Conservation (phyloP, 1,284 basidiomycete species). For the Rhodotorula sp. region DNA sequence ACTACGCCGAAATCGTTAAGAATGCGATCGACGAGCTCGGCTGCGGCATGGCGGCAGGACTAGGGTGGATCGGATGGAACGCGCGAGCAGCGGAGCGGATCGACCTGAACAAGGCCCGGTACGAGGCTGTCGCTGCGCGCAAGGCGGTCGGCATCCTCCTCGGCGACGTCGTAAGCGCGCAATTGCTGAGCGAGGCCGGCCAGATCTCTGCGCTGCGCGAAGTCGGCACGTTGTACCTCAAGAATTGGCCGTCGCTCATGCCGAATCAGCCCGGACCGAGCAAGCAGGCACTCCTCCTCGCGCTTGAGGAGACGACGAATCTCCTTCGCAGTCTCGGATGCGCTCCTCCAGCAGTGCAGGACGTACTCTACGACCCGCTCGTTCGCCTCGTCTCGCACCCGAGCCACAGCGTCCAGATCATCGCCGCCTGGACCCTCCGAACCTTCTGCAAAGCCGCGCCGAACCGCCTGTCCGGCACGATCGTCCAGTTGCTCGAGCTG, state of each 20-base stretch:
- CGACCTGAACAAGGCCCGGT: constrained; percentile 54
- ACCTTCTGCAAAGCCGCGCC: constrained; percentile 89
- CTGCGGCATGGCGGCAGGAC: constrained; percentile 54
- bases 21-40: constrained; percentile 71
- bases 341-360: constrained; percentile 83
- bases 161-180: constrained; percentile 78
- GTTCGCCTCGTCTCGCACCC: constrained; percentile 83
- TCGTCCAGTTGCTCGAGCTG: constrained; percentile 70
- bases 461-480: constrained; percentile 72
- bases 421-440: constrained; percentile 80
- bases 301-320: constrained; percentile 78
- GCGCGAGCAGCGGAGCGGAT: constrained; percentile 28
- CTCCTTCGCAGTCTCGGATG: constrained; percentile 87
- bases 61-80: constrained; percentile 37
- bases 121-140: constrained; percentile 72
- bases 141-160: constrained; percentile 74
- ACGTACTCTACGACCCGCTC: constrained; percentile 81
- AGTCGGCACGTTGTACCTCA: constrained; percentile 73
- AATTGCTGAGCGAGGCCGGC: constrained; percentile 86
- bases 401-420: constrained; percentile 78
- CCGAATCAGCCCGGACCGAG: constrained; percentile 74
- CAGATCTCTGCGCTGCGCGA: constrained; percentile 90
- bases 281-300: constrained; percentile 70
- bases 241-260: constrained; percentile 88
- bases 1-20: constrained; percentile 74